Evolutionary conservation across 2,329 filamentous ascomycete genomes (phyloP).

Genomic region (Fusarium sp.): DNA sequence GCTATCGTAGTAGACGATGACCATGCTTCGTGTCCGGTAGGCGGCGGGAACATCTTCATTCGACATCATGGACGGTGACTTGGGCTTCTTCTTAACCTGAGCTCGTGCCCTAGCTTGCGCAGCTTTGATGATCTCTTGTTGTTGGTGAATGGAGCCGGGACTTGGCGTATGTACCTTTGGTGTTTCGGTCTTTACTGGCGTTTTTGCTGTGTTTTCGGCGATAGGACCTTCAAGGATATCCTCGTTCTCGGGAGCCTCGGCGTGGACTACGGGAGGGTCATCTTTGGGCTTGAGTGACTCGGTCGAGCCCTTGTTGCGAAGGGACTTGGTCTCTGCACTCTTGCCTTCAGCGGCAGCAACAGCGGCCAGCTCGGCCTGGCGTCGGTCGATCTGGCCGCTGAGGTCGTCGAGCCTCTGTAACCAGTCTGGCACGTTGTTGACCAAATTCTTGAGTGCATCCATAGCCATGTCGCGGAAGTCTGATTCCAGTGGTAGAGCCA

Average conservation of each 20-base stretch:
- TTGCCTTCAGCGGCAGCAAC: conserved; percentile 49
- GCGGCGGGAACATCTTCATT: conserved; percentile 61
- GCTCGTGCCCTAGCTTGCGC: conserved; percentile 56
- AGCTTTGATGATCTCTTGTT: conserved; percentile 57
- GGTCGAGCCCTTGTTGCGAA: conserved; percentile 64
- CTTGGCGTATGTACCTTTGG: conserved; percentile 35
- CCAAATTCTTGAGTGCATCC: conserved; percentile 67
- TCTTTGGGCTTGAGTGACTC: conserved; percentile 64
- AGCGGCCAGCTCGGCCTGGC: conserved; percentile 69
- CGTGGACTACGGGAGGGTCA: conserved; percentile 44
- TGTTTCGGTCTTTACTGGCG: conserved; percentile 45
- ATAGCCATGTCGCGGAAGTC: conserved; percentile 56
- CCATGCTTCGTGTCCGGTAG: conserved; percentile 78
- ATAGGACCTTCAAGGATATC: conserved; percentile 35
- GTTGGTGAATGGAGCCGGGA: conserved; percentile 49
- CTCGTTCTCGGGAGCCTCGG: conserved; percentile 26
- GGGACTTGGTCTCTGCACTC: conserved; percentile 52
- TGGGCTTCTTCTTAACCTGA: conserved; percentile 61
- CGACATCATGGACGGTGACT: conserved; percentile 64
- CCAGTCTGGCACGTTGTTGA: conserved; percentile 70
- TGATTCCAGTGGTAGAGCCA: conserved; percentile 44
- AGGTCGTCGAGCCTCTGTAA: conserved; percentile 68
- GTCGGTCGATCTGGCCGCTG: conserved; percentile 68
- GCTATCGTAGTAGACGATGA: conserved; percentile 93
- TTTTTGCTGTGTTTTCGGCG: conserved; percentile 9